Conservation (phyloP, 768 basidiomycete species). For the Rhizopogon vulgaris region DNA sequence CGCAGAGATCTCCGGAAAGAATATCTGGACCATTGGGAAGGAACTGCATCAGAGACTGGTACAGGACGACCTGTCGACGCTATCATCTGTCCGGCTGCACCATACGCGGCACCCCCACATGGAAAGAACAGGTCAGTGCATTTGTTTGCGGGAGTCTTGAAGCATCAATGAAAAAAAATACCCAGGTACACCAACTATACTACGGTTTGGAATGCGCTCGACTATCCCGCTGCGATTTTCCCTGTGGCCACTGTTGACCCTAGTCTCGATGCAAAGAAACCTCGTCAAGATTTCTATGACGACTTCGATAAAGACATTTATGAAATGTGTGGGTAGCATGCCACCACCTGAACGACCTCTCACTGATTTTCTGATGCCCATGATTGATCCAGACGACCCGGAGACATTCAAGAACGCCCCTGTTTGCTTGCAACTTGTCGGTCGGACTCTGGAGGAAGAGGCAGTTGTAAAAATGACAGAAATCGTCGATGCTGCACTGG, state of each 20-base stretch:
- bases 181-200: constrained; percentile 48
- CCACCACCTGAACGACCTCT: background rate
- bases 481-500: constrained; percentile 53
- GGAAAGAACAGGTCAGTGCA: constrained; percentile 44
- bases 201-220: constrained; percentile 60
- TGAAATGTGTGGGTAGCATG: constrained; percentile 42
- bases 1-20: constrained; percentile 41
- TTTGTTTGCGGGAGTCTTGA: background rate
- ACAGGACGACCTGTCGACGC: constrained; percentile 75
- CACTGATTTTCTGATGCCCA: constrained; percentile 1
- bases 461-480: constrained; percentile 65
- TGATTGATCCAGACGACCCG: constrained; percentile 44
- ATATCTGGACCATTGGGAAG: constrained; percentile 61
- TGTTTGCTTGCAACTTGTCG: constrained; percentile 59
- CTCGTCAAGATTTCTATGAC: constrained; percentile 42
- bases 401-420: constrained; percentile 51
- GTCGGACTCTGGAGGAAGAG: constrained; percentile 70
- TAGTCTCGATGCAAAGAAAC: constrained; percentile 39
- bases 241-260: constrained; percentile 62
- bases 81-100: constrained; percentile 59
- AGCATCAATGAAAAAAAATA: constrained; percentile 1
- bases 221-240: constrained; percentile 55
- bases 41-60: constrained; percentile 42
- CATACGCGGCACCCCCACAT: constrained; percentile 59
- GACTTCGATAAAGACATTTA: constrained; percentile 43